Evolutionary conservation across 2,329 filamentous ascomycete species (phyloP).

Genomic region (Hypoxylon sp.): DNA sequence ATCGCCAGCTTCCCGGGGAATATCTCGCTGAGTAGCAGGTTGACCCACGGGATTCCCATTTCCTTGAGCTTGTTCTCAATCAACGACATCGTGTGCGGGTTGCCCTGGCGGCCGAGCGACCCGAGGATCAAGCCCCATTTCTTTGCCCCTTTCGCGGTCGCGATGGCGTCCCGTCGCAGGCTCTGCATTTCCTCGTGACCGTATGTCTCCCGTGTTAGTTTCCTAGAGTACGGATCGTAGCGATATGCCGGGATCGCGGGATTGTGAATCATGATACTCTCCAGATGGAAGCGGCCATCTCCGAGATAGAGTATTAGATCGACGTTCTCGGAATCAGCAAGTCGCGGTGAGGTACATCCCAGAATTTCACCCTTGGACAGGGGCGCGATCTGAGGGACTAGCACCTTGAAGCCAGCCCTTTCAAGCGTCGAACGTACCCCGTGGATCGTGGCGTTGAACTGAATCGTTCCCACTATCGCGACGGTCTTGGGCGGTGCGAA

Average conservation of each 20-base stretch:
- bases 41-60: slow-evolving; percentile 80
- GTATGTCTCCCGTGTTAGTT: slow-evolving; percentile 89
- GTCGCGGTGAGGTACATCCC: slow-evolving; percentile 89
- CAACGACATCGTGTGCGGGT: slow-evolving; percentile 87
- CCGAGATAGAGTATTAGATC: slow-evolving; percentile 60
- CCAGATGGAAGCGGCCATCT: slow-evolving; percentile 69
- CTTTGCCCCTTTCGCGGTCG: slow-evolving; percentile 74
- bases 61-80: slow-evolving; percentile 80
- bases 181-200: slow-evolving; percentile 90
- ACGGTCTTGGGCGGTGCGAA: slow-evolving; percentile 86
- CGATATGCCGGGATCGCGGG: slow-evolving; percentile 88
- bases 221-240: slow-evolving; percentile 95
- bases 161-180: slow-evolving; percentile 79
- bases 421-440: slow-evolving; percentile 80
- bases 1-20: slow-evolving; percentile 94
- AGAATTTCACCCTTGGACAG: slow-evolving; percentile 95
- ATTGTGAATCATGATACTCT: slow-evolving; percentile 99
- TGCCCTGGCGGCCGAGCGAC: slow-evolving; percentile 90
- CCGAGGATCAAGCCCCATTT: slow-evolving; percentile 97
- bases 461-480: slow-evolving; percentile 94
- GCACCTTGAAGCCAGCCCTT: slow-evolving; percentile 80
- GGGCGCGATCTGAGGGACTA: slow-evolving; percentile 92
- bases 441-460: slow-evolving; percentile 98
- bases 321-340: slow-evolving; percentile 65
- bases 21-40: slow-evolving; percentile 90